A percentile compares a stretch with the other conserved stretches of the same genome.
Conservation (phyloP, 148 eudicot genomes). For the Cornus suecica region DNA sequence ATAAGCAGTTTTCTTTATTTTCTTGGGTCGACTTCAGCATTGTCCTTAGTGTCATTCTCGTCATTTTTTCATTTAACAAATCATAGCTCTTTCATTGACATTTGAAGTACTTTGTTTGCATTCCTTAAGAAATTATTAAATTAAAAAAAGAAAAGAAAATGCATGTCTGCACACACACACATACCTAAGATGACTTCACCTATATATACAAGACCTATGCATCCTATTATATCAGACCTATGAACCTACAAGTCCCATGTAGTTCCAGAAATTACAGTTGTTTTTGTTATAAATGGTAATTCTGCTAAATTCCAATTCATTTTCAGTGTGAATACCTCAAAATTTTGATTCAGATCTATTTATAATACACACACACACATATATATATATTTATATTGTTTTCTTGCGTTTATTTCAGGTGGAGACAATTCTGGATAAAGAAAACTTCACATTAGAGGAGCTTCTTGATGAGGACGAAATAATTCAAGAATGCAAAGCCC, state of each 20-base stretch:
- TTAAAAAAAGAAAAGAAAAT: background rate
- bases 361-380: too few species aligned
- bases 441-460: slow-evolving; percentile 76
- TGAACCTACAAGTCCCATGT: background rate
- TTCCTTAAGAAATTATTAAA: background rate
- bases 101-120: background rate
- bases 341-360: background rate
- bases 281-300: too few species aligned
- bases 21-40: too few species aligned
- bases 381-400: slow-evolving; percentile 2
- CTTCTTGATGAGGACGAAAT: slow-evolving; percentile 97
- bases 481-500: slow-evolving; percentile 95
- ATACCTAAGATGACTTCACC: background rate
- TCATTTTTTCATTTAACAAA: too few species aligned
- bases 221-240: too few species aligned
- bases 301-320: background rate
- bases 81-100: background rate
- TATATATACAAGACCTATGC: background rate
- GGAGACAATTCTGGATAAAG: slow-evolving; percentile 89
- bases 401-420: slow-evolving; percentile 42
- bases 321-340: background rate
- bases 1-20: too few species aligned
- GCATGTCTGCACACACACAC: background rate
- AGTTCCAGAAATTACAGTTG: background rate
- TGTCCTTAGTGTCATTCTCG: too few species aligned